phyloP scores from a whole-genome alignment of 2,329 filamentous ascomycete species.

The Gremmenia infestans region DNA sequence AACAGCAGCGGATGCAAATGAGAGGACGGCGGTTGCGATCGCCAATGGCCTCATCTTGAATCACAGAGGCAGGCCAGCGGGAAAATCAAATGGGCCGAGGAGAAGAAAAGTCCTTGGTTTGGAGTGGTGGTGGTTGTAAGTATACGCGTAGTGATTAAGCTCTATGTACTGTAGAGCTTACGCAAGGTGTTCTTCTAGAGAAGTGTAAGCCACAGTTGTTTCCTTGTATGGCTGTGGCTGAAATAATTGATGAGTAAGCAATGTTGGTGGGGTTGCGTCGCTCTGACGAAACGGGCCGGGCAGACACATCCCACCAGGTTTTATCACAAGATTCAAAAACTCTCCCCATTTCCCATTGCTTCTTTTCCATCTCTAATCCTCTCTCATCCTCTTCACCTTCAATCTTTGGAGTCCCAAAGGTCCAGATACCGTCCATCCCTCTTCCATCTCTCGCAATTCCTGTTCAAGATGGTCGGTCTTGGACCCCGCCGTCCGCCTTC shows the following conservation, averaged over 20 bases:
- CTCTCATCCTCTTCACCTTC: background rate
- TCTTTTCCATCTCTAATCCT: background rate
- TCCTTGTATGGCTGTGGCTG: background rate
- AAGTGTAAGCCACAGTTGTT: slow-evolving; percentile 4
- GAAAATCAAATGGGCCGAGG: slow-evolving; percentile 8
- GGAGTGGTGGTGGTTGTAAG: slow-evolving; percentile 6
- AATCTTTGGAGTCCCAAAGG: background rate
- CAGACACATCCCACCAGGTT: background rate
- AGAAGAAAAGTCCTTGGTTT: slow-evolving; percentile 4
- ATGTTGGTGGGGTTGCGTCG: background rate
- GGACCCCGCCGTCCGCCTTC: slow-evolving; percentile 60
- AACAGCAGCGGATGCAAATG: slow-evolving; percentile 38
- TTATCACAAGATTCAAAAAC: background rate
- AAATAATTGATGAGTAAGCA: background rate
- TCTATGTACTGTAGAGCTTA: slow-evolving; percentile 19
- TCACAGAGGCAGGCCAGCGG: slow-evolving; percentile 17
- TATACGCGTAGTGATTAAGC: slow-evolving; percentile 5
- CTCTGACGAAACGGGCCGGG: background rate
- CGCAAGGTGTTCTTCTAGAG: slow-evolving; percentile 21
- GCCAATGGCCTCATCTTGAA: slow-evolving; percentile 33
- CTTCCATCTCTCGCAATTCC: background rate
- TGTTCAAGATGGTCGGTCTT: slow-evolving; percentile 52
- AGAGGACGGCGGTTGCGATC: slow-evolving; percentile 53
- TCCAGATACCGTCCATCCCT: background rate
- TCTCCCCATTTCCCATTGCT: background rate